Evolutionary conservation across 2,329 filamentous ascomycete genomes (phyloP), one percentile per base, ranked within the genome.

Genomic region (Phoma sp.): DNA sequence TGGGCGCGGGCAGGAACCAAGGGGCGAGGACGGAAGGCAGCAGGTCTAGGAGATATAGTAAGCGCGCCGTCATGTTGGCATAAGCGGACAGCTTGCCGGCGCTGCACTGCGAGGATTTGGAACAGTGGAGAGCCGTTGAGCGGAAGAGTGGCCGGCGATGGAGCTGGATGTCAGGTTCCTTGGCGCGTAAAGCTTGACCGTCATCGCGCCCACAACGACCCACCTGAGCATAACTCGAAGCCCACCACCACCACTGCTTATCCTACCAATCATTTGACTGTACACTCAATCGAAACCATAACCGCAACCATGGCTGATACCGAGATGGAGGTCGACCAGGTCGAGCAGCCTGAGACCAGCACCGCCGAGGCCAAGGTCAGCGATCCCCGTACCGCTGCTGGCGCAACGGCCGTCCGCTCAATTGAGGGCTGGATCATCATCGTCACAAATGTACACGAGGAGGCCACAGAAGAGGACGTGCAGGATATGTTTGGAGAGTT

Each of bases 361-460:
- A 65, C 73, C 49, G 68, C 76, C 49, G 77, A 80, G 56, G 73
- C 77, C 65, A 83, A 84, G 67, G 79, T 84, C 59, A 78, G 80
- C 66, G 86, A 89, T 69, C 89, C 91, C 82, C 86, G 86, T 68
- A 93, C 90, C 6, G 83, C 85, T 66, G 81, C 83, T 33, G 88
- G 89, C 71, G 90, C 90, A 50, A 91, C 87, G 1, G 90, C 90
- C 23, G 90, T 95, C 55, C 89, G 90, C 67, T 92, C 89, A 50
- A 93, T 95, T 70, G 90, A 95, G 77, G 90, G 91, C 65, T 95
- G 91, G 91, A 95, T 95, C 75, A 82, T 95, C 68, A 86, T 91
- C 59, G 90, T 90, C 62, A 93, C 90, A 47, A 95, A 95, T 69
- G 88, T 95, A 30, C 90, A 95, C 78, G 90, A 95, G 72, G 90